Base-by-base conservation (phyloP, 148 eudicot species). In the Cornus controversa region DNA sequence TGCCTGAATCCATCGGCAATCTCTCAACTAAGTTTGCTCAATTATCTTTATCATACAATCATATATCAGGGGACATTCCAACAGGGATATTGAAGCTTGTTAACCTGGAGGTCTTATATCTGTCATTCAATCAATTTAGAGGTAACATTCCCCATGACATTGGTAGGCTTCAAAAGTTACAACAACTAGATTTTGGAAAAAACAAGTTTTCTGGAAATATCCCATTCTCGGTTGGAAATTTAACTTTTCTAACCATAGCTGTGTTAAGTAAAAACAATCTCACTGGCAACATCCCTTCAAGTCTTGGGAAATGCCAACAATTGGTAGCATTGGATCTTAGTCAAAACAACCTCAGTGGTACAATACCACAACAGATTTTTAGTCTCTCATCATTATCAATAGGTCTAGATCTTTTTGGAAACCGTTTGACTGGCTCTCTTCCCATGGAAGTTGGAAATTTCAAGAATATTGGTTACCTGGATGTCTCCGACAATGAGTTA, bases 281-380 rank as follows among this genome's bases (percentile, higher is more conserved):
- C 2, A 45, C 27, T 24, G 87, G 91, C 2, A 16, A 9, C n/a
- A 88, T 88, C 58, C 91, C 91, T 25, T 25, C 77, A 9, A 26
- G 28, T n/a, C 29, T 82, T 25, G 86, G 84, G 13, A 83, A 79
- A 10, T 85, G 78, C 64, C 45, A 54, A 14, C 65, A 66, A 29
- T 47, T 85, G 6, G 11, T 47, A 10, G 34, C 0, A 0, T 45
- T 85, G 57, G 40, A 72, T 67, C 74, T 84, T 29, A 63, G 62
- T 34, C 1, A 16, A 22, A 87, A 82, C 40, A 77, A 78, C 15
- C 70, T 87, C 20, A 73, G 70, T 45, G 85, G 87, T 11, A 50
- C 22, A 40, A 40, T 40, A 79, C 85, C 87, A 6, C 2, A 53
- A 2, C 66, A 86, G 50, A 23, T 86, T 42, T 63, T 84, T 25